Evolutionary conservation across 257 asterid genomes (phyloP).

Genomic region (Linaria vulgaris): DNA sequence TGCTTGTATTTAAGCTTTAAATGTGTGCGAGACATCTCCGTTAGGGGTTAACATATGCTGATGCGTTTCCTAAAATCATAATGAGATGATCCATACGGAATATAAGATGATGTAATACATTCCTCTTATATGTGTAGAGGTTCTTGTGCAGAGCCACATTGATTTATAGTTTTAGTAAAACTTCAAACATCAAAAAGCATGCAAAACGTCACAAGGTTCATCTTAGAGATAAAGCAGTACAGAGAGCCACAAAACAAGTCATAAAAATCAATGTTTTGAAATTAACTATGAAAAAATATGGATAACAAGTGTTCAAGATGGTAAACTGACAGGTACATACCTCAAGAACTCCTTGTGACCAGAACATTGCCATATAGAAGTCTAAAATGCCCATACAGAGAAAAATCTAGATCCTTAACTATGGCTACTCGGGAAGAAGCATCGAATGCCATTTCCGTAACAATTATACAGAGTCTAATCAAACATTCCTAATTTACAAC

Average conservation of each 20-base stretch:
- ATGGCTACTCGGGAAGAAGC: conserved; percentile 43
- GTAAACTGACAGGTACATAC: conserved; percentile 37
- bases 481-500: conserved; percentile 58
- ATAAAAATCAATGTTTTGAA: conserved; percentile 22
- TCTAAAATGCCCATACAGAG: conserved; percentile 38
- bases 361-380: conserved; percentile 34
- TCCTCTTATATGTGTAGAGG: neutral
- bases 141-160: neutral
- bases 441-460: conserved; percentile 40
- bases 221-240: neutral
- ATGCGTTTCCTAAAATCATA: neutral
- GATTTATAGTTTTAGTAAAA: neutral
- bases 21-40: too few species aligned
- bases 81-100: neutral
- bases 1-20: too few species aligned
- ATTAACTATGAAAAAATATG: conserved; percentile 30
- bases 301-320: conserved; percentile 40
- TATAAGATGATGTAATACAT: neutral
- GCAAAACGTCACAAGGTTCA: neutral
- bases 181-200: neutral
- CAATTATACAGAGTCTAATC: conserved; percentile 47
- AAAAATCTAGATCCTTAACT: conserved; percentile 43
- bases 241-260: conserved; percentile 5
- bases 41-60: too few species aligned
- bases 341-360: conserved; percentile 38